phyloP scores from a whole-genome alignment of 768 basidiomycete species.

The Tulasnella sp. region DNA sequence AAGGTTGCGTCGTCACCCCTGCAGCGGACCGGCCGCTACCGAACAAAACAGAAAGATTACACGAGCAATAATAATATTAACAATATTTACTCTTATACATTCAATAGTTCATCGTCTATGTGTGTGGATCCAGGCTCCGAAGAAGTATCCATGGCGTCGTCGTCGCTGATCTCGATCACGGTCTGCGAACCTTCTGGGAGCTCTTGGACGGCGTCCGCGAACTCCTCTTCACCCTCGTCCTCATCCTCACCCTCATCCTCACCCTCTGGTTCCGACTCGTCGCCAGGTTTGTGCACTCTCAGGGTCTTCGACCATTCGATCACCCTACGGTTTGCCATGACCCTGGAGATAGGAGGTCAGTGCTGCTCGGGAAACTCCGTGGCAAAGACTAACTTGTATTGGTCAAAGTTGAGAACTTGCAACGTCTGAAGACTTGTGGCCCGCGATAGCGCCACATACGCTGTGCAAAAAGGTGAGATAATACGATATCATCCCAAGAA shows the following conservation, averaged over 20 bases:
- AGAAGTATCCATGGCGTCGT: background rate
- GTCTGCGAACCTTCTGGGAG: background rate
- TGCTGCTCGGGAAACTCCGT: background rate
- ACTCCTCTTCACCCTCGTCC: constrained; percentile 18
- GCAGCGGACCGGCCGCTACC: background rate
- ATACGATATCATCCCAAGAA: background rate
- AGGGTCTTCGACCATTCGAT: constrained; percentile 20
- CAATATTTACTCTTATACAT: background rate
- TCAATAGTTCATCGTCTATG: background rate
- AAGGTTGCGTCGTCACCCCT: background rate
- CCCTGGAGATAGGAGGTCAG: constrained; percentile 2
- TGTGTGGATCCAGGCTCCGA: background rate
- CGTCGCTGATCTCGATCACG: constrained; percentile 7
- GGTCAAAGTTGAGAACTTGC: constrained; percentile 31
- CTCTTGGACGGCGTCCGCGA: background rate
- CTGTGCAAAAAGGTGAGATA: background rate
- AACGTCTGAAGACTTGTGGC: constrained; percentile 31
- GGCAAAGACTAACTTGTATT: constrained; percentile 23
- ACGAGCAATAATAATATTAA: background rate
- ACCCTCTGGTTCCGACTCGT: background rate
- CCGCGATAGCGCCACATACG: constrained; percentile 28
- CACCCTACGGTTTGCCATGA: constrained; percentile 11
- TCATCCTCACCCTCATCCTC: constrained; percentile 11
- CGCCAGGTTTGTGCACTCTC: background rate
- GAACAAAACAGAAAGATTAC: background rate